These are phyloP conservation scores for Oryza glumipatula DNA, from an alignment of 176 grass and related monocot genomes.

Conservation along the genomic window DNA sequence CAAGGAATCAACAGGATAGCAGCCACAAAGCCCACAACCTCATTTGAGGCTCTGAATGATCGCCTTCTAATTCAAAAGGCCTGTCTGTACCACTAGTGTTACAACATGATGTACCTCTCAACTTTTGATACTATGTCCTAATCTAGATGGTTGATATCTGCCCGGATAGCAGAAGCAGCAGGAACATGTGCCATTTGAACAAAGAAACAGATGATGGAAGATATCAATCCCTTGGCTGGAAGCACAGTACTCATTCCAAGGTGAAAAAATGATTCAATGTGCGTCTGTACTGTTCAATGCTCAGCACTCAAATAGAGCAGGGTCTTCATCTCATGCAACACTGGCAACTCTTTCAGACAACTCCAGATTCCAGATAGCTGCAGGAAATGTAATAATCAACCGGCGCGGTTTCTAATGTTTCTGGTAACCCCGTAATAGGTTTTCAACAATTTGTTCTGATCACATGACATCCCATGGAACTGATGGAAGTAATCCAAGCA, in stretches of 20 bases:
- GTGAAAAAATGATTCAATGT: neutral
- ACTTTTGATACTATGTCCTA: neutral
- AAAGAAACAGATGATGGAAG: neutral
- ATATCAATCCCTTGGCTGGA: neutral
- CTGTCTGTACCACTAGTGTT: neutral
- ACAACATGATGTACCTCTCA: neutral
- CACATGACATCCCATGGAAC: neutral
- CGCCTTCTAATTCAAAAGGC: neutral
- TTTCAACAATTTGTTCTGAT: neutral
- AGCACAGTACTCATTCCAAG: neutral
- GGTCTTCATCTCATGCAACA: neutral
- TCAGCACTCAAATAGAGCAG: neutral
- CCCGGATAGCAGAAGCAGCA: neutral
- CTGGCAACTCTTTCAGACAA: neutral
- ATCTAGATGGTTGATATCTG: neutral
- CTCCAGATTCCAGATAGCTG: neutral
- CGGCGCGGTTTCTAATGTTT: neutral
- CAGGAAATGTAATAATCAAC: neutral
- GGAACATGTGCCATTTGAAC: neutral
- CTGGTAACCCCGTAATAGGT: neutral
- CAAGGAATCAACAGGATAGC: too few species aligned
- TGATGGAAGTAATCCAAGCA: conserved; percentile 7
- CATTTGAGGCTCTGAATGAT: neutral
- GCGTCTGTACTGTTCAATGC: neutral
- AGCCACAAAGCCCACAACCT: too few species aligned